A percentile compares a stretch with the other conserved stretches of the same genome.
phyloP scores from a whole-genome alignment of 805 yeast species.

The Suhomyces pyralidae region DNA sequence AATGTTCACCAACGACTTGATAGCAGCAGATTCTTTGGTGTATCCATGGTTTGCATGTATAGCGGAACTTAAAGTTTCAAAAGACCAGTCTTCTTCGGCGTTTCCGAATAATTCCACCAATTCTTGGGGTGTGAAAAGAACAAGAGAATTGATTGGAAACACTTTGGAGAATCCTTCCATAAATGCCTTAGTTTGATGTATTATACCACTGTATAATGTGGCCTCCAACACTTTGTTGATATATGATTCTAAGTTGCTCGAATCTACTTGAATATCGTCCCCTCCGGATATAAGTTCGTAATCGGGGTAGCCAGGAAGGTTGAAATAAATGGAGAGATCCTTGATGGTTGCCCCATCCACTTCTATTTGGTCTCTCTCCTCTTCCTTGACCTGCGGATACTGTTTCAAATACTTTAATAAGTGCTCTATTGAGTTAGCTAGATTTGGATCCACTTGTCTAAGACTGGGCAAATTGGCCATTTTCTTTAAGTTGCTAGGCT shows the following conservation, averaged over 20 bases:
- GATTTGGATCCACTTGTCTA: conserved; percentile 50
- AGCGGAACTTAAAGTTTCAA: conserved; percentile 53
- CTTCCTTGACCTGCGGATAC: conserved; percentile 13
- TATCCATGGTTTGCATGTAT: conserved; percentile 91
- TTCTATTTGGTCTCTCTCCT: conserved; percentile 14
- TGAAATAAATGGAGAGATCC: conserved; percentile 60
- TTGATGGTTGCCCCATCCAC: conserved; percentile 44
- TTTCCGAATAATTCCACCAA: conserved; percentile 70
- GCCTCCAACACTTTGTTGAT: conserved; percentile 55
- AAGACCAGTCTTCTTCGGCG: conserved; percentile 84
- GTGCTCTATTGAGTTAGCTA: conserved; percentile 57
- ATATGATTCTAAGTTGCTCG: conserved; percentile 56
- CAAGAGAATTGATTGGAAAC: conserved; percentile 71
- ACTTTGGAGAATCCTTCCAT: conserved; percentile 78
- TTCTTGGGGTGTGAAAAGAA: conserved; percentile 73
- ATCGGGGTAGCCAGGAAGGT: conserved; percentile 72
- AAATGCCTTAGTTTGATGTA: conserved; percentile 63
- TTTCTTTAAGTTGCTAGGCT: conserved; percentile 11
- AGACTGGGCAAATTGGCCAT: conserved; percentile 38
- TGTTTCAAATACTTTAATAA: conserved; percentile 42
- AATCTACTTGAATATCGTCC: conserved; percentile 42
- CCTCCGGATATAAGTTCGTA: conserved; percentile 62
- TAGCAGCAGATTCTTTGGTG: conserved; percentile 60
- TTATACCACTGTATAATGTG: conserved; percentile 62
- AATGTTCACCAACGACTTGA: conserved; percentile 58